A percentile compares a stretch with the other conserved stretches of the same genome.
These are phyloP conservation scores for Hirschioporus abietinus DNA, from an alignment of 768 basidiomycete genomes.

Conservation along the genomic window DNA sequence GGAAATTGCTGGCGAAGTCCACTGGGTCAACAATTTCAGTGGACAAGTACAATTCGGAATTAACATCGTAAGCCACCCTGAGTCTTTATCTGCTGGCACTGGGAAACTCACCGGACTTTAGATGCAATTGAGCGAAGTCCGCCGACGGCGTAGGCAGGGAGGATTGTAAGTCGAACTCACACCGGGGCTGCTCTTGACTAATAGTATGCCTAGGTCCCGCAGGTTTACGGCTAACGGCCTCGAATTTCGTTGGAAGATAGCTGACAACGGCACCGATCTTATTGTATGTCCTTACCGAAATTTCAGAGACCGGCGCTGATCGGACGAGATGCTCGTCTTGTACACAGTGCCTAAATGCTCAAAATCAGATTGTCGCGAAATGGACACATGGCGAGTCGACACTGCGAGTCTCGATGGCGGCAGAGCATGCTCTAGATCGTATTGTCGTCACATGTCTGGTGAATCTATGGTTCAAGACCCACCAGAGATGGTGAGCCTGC, in stretches of 20 bases:
- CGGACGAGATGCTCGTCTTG: neutral
- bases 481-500: constrained; percentile 36
- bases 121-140: constrained; percentile 42
- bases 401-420: constrained; percentile 37
- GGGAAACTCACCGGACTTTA: constrained; percentile 32
- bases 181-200: neutral
- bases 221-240: constrained; percentile 43
- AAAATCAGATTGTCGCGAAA: constrained; percentile 39
- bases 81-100: constrained; percentile 41
- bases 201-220: constrained; percentile 35
- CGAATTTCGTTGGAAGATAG: constrained; percentile 56
- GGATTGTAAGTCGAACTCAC: constrained; percentile 39
- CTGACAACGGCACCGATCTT: constrained; percentile 38
- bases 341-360: constrained; percentile 44
- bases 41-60: neutral
- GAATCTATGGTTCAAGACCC: constrained; percentile 43
- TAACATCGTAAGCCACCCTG: constrained; percentile 34
- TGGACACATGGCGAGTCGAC: constrained; percentile 37
- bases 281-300: constrained; percentile 30
- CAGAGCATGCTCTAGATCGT: constrained; percentile 39
- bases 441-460: constrained; percentile 49
- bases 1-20: constrained; percentile 49
- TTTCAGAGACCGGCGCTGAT: neutral
- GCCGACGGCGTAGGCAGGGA: constrained; percentile 40
- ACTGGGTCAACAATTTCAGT: constrained; percentile 30